Evolutionary conservation across 2,329 filamentous ascomycete species (phyloP), one percentile per base, ranked within the genome.

Genomic region (Colletotrichum sp.): DNA sequence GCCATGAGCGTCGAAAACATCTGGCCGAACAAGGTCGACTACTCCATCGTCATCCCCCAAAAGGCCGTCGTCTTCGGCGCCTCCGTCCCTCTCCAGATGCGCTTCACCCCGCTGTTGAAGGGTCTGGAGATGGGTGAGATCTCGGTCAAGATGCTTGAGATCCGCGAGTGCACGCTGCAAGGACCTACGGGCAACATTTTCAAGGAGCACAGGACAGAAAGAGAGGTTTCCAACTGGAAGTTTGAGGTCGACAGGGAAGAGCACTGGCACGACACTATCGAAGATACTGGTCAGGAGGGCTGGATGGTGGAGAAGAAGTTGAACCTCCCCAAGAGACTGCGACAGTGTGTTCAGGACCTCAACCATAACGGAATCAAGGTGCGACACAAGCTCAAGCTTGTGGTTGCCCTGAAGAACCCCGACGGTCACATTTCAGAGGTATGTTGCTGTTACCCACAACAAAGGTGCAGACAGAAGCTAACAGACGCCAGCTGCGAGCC

Each of bases 21-120:
- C 78, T 99, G 97, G 97, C 94, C 96, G 8, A 97, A 98, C 87
- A 99, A 99, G 88, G 91, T 98, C 80, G 95, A 98, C 83, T 99
- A 99, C 86, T 96, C 95, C 34, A 96, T 99, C 77, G 92, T 95
- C 74, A 95, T 98, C 13, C 96, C 97, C 1, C 96, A 95, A 81
- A 98, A 98, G 86, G 97, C 97, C 3, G 94, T 98, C 70, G 94
- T 98, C 22, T 98, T 98, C 80, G 97, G 97, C 66, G 97, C 95
- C n/a, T 90, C 90, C 27, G 93, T 98, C 65, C 92, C 93, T 2
- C 90, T 98, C 75, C 93, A 98, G 79, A 96, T 98, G 87, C 92
- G 94, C 77, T 93, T 98, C 77, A 95, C 96, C 2, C 96, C 96
- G 0, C 88, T 98, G 3, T 88, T 98, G 67, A 98, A 99, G 84